Conservation (phyloP, 2,329 filamentous ascomycete species). For the Arthroderma sp. region DNA sequence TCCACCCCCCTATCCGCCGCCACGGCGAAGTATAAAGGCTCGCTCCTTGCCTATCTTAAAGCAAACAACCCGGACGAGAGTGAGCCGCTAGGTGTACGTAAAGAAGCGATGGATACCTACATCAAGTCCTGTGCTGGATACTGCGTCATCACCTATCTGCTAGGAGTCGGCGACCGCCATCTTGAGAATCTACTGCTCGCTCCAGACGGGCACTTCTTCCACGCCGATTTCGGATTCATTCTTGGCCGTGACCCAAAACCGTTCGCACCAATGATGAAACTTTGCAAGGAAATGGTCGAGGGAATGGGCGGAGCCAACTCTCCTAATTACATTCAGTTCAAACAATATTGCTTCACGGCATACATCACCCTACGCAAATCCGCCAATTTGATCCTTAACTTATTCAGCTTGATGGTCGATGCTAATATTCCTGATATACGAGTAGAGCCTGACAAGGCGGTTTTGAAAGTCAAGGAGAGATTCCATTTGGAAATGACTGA, state of each 20-base stretch:
- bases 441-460: conserved; percentile 83
- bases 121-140: conserved; percentile 94
- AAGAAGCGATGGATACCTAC: conserved; percentile 89
- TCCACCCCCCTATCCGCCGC: conserved; percentile 76
- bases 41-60: conserved; percentile 67
- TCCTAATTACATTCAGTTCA: conserved; percentile 76
- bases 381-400: conserved; percentile 79
- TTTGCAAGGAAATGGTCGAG: conserved; percentile 96
- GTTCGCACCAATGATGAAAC: conserved; percentile 92
- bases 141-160: conserved; percentile 95
- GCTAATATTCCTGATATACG: conserved; percentile 94
- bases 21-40: conserved; percentile 68
- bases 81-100: conserved; percentile 72
- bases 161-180: conserved; percentile 91
- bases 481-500: conserved; percentile 87
- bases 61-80: conserved; percentile 78
- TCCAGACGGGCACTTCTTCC: conserved; percentile 89
- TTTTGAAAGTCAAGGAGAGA: conserved; percentile 85
- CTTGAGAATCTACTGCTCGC: conserved; percentile 87
- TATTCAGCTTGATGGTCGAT: conserved; percentile 95
- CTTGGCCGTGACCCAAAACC: conserved; percentile 94
- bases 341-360: conserved; percentile 89
- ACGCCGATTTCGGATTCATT: conserved; percentile 97
- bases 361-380: conserved; percentile 85
- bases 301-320: conserved; percentile 83